These are phyloP conservation scores for Phaeomoniella chlamydospora DNA, from an alignment of 2,329 filamentous ascomycete species.

Conservation along the genomic window DNA sequence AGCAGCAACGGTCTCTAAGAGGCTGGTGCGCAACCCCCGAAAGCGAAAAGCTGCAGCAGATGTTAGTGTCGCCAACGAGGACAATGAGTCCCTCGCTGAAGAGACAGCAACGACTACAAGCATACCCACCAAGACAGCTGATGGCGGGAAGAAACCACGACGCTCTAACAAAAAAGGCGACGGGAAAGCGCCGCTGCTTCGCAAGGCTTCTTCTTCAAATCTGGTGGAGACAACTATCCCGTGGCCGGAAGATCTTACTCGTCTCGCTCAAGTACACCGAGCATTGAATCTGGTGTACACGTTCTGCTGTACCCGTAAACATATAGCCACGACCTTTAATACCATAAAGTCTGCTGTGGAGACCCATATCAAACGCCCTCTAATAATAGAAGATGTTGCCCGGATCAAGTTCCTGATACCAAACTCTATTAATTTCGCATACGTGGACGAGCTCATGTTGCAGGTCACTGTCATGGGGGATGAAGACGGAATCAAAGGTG, in stretches of 20 bases:
- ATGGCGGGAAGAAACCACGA: slow-evolving; percentile 39
- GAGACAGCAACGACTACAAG: slow-evolving; percentile 21
- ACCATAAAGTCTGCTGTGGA: slow-evolving; percentile 78
- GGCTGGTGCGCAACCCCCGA: slow-evolving; percentile 22
- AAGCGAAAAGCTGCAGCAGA: slow-evolving; percentile 25
- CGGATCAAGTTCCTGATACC: slow-evolving; percentile 67
- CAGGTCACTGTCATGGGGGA: slow-evolving; percentile 64
- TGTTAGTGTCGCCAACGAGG: not conserved
- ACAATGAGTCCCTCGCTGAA: slow-evolving; percentile 7
- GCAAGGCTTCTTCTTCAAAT: slow-evolving; percentile 29
- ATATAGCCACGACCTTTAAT: slow-evolving; percentile 81
- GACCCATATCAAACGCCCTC: slow-evolving; percentile 56
- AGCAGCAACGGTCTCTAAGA: slow-evolving; percentile 24
- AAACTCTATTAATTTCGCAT: slow-evolving; percentile 65
- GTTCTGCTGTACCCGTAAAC: slow-evolving; percentile 85
- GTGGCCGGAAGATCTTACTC: slow-evolving; percentile 65
- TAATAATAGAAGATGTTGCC: slow-evolving; percentile 67
- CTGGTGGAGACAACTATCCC: slow-evolving; percentile 37
- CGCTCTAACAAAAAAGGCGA: slow-evolving; percentile 24
- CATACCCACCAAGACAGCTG: slow-evolving; percentile 40
- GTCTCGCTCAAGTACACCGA: slow-evolving; percentile 60
- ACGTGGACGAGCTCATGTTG: slow-evolving; percentile 71
- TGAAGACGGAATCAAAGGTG: slow-evolving; percentile 49
- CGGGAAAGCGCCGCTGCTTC: slow-evolving; percentile 19
- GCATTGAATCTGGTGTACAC: slow-evolving; percentile 89